phyloP scores from a whole-genome alignment of 345 rosid genomes.

The Erodium maritimum region DNA sequence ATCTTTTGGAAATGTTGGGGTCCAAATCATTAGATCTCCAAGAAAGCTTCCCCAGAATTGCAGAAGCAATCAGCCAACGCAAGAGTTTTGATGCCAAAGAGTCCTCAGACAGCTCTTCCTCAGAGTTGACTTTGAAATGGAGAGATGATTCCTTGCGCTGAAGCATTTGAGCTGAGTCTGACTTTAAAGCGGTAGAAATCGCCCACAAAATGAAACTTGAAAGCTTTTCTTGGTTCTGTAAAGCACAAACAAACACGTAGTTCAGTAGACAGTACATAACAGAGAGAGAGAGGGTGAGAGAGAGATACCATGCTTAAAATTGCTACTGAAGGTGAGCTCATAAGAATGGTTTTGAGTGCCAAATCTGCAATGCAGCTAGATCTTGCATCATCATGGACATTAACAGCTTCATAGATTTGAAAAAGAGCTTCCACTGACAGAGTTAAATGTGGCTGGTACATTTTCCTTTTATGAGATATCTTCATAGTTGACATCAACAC shows the following conservation, averaged over 20 bases:
- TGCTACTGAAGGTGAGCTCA: conserved; percentile 57
- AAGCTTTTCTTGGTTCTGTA: conserved; percentile 6
- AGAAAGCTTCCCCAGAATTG: conserved; percentile 53
- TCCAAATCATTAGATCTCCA: conserved; percentile 14
- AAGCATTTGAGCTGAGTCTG: conserved; percentile 22
- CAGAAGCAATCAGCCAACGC: conserved; percentile 79
- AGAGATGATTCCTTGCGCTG: conserved; percentile 14
- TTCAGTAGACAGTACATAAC: background rate
- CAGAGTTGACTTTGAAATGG: conserved; percentile 11
- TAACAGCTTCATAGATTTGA: conserved; percentile 41
- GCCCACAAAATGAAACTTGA: conserved; percentile 5
- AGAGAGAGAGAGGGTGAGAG: background rate
- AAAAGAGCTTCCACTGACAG: conserved; percentile 49
- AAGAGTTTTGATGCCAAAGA: conserved; percentile 50
- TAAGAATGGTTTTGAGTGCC: conserved; percentile 54
- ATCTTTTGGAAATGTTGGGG: conserved; percentile 16
- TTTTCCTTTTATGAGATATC: conserved; percentile 63
- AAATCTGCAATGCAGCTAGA: conserved; percentile 29
- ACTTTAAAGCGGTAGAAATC: conserved; percentile 6
- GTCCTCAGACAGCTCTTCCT: conserved; percentile 39
- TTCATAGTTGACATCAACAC: conserved; percentile 40
- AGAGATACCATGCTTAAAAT: conserved; percentile 44
- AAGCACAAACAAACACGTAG: background rate
- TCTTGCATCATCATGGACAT: conserved; percentile 18
- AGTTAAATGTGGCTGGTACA: conserved; percentile 66